Conservation (phyloP, 2,329 filamentous ascomycete genomes). For the Alternaria gansuensis region DNA sequence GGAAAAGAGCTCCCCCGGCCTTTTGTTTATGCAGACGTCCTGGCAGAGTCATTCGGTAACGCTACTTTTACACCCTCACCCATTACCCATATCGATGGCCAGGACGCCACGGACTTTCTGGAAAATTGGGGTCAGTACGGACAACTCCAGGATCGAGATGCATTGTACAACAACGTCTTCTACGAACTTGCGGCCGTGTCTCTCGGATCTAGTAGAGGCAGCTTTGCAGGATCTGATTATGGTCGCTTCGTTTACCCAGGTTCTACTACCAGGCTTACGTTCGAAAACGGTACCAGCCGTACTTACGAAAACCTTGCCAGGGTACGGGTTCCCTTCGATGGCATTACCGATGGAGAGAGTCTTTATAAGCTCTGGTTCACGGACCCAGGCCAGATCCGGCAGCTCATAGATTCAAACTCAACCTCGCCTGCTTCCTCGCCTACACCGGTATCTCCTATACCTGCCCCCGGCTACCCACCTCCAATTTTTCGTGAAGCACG, state of each 20-base stretch:
- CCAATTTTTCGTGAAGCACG: constrained; percentile 54
- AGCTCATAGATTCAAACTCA: constrained; percentile 25
- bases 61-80: constrained; percentile 58
- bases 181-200: constrained; percentile 57
- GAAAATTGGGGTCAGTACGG: constrained; percentile 59
- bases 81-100: constrained; percentile 66
- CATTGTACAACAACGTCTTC: constrained; percentile 63
- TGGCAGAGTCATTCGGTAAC: constrained; percentile 54
- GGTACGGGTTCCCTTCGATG: constrained; percentile 54
- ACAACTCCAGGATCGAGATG: constrained; percentile 65
- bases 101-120: constrained; percentile 61
- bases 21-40: constrained; percentile 62
- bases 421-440: constrained; percentile 28
- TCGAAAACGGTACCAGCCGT: constrained; percentile 56
- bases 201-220: constrained; percentile 55
- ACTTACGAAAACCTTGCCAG: constrained; percentile 57
- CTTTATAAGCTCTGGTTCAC: constrained; percentile 53
- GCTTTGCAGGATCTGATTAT: constrained; percentile 57
- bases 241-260: constrained; percentile 57
- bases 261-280: constrained; percentile 55
- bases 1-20: constrained; percentile 61
- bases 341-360: constrained; percentile 55
- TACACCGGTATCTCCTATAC: constrained; percentile 33
- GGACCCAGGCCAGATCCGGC: constrained; percentile 31
- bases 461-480: constrained; percentile 57